A percentile compares a stretch with the other conserved stretches of the same genome.
These are phyloP conservation scores for Nemania diffusa DNA, from an alignment of 2,329 filamentous ascomycete genomes.

Conservation along the genomic window DNA sequence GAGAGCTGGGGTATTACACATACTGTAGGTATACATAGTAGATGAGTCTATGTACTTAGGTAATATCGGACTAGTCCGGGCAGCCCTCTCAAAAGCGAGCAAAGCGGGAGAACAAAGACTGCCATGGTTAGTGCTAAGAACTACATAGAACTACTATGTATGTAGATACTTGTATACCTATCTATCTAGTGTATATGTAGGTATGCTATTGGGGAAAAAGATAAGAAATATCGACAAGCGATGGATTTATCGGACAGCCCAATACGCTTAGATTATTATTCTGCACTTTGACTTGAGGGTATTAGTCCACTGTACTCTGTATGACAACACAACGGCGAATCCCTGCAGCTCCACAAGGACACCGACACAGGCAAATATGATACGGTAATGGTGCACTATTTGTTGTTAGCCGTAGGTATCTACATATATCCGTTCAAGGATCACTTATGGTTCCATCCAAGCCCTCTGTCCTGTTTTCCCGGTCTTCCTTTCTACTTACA, in stretches of 20 bases:
- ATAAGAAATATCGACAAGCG: neutral
- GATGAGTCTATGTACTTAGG: too few species aligned
- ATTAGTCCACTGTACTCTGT: too few species aligned
- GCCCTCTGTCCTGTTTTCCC: constrained; percentile 8
- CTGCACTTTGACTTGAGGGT: too few species aligned
- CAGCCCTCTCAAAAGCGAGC: too few species aligned
- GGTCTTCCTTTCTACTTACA: constrained; percentile 16
- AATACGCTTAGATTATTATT: neutral
- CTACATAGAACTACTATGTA: too few species aligned
- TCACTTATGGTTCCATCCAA: constrained; percentile 17
- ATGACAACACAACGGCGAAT: constrained; percentile 29
- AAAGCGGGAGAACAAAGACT: too few species aligned
- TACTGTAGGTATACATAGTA: too few species aligned
- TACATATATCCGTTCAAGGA: constrained; percentile 17
- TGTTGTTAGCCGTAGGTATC: constrained; percentile 1
- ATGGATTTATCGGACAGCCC: neutral
- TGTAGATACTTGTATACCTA: too few species aligned
- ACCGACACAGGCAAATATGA: constrained; percentile 6
- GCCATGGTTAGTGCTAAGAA: too few species aligned
- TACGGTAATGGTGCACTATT: neutral
- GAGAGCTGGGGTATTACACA: too few species aligned
- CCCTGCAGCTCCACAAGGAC: constrained; percentile 28
- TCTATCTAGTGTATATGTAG: neutral
- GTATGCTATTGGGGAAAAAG: too few species aligned
- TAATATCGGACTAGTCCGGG: too few species aligned